Evolutionary conservation across 768 basidiomycete species (phyloP), one percentile per base, ranked within the genome.

Genomic region (Amanita jacksonii): DNA sequence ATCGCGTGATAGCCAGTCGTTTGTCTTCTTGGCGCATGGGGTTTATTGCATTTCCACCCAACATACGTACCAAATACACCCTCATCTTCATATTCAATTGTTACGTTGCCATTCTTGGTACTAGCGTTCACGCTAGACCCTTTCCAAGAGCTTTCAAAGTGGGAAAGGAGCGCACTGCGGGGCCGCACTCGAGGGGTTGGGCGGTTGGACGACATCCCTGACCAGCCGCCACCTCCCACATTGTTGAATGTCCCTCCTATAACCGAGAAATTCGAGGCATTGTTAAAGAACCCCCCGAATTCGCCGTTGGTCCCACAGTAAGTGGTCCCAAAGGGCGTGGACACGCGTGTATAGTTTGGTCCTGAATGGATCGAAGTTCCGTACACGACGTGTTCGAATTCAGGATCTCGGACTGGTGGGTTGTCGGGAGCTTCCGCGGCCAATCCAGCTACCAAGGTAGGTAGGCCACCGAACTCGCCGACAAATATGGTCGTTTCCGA

Each of bases 21-120:
- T n/a, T n/a, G n/a, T n/a, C n/a, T n/a, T n/a, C n/a, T n/a, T n/a
- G n/a, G n/a, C n/a, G n/a, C n/a, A n/a, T n/a, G n/a, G n/a, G n/a
- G n/a, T n/a, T 20, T 41, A 16, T 41, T 12, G 8, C 20, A 28
- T 27, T 32, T 32, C 41, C 41, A 42, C 13, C 30, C 28, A 2
- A 28, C 41, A 32, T 13, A 33, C 5, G 19, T 19, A n/a, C 30
- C 41, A 22, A 42, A 42, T 13, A 31, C 31, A 9, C 24, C 15
- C 8, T 42, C 41, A 13, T 42, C 41, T 28, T 42, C 41, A 8
- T 42, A 42, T 0, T 28, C 41, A 13, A 42, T 42, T 10, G 22
- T 18, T 10, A 42, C 13, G 15, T 12, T 31, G 18, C 41, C 41
- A 33, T 42, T 42, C 8, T 16, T 15, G 5, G 41, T 30, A 12